Conservation (phyloP, 331 rosid species). For the Pyracantha coccinea region DNA sequence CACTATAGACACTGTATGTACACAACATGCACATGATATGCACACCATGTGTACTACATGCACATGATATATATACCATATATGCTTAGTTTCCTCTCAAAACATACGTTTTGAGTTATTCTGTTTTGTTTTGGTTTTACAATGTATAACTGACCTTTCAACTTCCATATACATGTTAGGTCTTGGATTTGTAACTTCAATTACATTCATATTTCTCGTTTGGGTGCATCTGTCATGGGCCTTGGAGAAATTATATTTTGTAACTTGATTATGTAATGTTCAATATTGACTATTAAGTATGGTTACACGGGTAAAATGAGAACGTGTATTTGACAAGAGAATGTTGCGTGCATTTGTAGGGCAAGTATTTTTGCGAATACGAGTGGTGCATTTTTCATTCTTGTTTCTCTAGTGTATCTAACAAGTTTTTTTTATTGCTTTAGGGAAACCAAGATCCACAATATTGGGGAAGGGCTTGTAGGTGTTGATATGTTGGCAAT, state of each 20-base stretch:
- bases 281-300: neutral
- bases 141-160: constrained; percentile 4
- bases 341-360: neutral
- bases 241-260: constrained; percentile 45
- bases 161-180: constrained; percentile 36
- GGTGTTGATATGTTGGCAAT: constrained; percentile 89
- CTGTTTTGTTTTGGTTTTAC: neutral
- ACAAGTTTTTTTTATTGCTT: constrained; percentile 18
- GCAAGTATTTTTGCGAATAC: too few relatives aligned
- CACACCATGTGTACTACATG: too few relatives aligned
- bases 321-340: neutral
- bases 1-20: too few relatives aligned
- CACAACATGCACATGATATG: too few relatives aligned
- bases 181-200: constrained; percentile 90
- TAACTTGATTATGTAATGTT: neutral
- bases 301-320: neutral
- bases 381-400: neutral
- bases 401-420: neutral
- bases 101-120: neutral
- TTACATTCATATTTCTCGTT: constrained; percentile 81
- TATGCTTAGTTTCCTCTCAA: neutral
- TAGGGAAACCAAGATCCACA: constrained; percentile 95
- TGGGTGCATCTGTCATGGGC: constrained; percentile 89
- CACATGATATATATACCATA: too few relatives aligned
- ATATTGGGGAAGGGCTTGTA: constrained; percentile 73